These are phyloP conservation scores for Clonostachys rosea DNA, from an alignment of 2,329 filamentous ascomycete species.

Conservation along the genomic window DNA sequence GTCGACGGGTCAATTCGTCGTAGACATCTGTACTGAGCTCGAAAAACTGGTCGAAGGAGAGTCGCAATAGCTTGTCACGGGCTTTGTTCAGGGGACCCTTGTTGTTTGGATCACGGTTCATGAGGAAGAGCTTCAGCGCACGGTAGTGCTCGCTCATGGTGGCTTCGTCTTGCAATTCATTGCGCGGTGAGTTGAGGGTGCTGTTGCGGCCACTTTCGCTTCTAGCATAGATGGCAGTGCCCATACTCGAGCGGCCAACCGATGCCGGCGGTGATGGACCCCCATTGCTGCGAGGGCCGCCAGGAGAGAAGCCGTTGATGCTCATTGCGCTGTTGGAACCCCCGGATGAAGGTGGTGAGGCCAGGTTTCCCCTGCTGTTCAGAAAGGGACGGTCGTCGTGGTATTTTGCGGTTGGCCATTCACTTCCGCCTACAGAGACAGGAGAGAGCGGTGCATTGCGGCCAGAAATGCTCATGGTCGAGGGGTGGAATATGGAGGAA, in stretches of 20 bases:
- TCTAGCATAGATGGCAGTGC: conserved; percentile 64
- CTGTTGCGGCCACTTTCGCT: conserved; percentile 59
- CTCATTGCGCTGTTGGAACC: conserved; percentile 49
- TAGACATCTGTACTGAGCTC: conserved; percentile 97
- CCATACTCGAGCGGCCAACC: conserved; percentile 79
- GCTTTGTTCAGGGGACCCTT: conserved; percentile 80
- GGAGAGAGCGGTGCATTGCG: conserved; percentile 76
- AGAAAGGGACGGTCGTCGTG: conserved; percentile 47
- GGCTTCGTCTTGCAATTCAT: conserved; percentile 54
- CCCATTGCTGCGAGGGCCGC: conserved; percentile 50
- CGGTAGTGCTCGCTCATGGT: conserved; percentile 77
- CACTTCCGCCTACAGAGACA: conserved; percentile 77
- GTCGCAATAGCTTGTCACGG: conserved; percentile 85
- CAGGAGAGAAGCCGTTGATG: conserved; percentile 54
- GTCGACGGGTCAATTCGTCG: conserved; percentile 86
- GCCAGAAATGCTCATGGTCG: conserved; percentile 54
- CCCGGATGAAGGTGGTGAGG: conserved; percentile 67
- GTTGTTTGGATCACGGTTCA: conserved; percentile 70
- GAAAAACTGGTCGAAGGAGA: conserved; percentile 91
- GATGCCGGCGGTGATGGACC: conserved; percentile 85
- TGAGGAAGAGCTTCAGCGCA: conserved; percentile 72
- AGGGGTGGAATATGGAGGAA: conserved; percentile 5
- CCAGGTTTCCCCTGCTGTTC: conserved; percentile 54
- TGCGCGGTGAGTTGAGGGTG: conserved; percentile 23
- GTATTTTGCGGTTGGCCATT: conserved; percentile 73